Evolutionary conservation across 306 rosid genomes (phyloP).

Genomic region (Acacia melanoxylon): DNA sequence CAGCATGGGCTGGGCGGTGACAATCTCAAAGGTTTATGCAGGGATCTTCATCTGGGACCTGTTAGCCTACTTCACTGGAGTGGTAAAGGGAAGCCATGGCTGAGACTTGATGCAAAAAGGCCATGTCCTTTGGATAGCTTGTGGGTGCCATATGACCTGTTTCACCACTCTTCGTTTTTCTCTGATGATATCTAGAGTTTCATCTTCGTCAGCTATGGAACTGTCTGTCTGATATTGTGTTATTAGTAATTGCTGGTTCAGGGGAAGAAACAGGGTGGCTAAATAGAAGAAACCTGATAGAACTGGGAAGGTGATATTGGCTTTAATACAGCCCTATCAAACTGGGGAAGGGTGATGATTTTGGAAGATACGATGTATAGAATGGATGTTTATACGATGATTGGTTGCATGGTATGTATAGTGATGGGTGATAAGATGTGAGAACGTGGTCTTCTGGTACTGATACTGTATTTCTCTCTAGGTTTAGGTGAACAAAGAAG

Average conservation of each 20-base stretch:
- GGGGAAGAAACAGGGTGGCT: neutral
- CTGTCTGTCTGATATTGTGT: neutral
- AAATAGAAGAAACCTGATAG: constrained; percentile 37
- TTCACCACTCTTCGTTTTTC: constrained; percentile 57
- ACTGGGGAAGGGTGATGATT: neutral
- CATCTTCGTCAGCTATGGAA: neutral
- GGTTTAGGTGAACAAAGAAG: neutral
- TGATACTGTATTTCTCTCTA: neutral
- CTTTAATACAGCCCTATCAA: neutral
- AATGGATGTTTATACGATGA: neutral
- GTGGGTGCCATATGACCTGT: constrained; percentile 88
- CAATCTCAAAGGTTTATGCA: constrained; percentile 72
- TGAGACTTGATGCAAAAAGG: constrained; percentile 68
- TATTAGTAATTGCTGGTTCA: neutral
- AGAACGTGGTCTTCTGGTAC: neutral
- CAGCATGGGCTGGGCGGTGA: constrained; percentile 97
- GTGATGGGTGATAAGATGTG: too few species aligned
- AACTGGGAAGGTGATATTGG: neutral
- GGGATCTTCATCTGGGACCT: constrained; percentile 85
- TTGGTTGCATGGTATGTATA: neutral
- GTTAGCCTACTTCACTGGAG: constrained; percentile 93
- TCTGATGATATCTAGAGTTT: constrained; percentile 52
- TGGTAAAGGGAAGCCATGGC: constrained; percentile 96
- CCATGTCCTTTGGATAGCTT: constrained; percentile 86
- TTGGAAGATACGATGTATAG: neutral